Conservation (phyloP, 2,329 filamentous ascomycete genomes). For the Hymenoscyphus linearis region DNA sequence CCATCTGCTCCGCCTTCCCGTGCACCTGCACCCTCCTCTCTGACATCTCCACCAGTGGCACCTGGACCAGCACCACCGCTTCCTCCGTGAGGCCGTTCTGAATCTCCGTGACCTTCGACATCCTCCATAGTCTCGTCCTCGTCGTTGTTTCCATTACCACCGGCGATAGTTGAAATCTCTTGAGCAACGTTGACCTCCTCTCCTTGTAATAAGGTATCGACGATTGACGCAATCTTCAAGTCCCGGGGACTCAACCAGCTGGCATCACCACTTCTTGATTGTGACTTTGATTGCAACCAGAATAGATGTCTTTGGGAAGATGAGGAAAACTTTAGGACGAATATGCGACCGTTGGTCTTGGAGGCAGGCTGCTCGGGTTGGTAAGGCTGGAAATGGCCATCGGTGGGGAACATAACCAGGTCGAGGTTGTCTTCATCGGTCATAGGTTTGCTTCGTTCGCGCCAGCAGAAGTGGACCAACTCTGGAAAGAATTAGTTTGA, state of each 20-base stretch:
- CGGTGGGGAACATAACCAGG: conserved; percentile 86
- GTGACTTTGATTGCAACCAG: conserved; percentile 90
- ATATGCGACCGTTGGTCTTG: conserved; percentile 83
- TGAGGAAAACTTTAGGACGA: conserved; percentile 87
- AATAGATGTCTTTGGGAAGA: conserved; percentile 90
- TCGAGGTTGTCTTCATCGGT: conserved; percentile 72
- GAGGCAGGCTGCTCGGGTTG: conserved; percentile 61
- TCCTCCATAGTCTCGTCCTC: conserved; percentile 77
- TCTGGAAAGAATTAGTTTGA: conserved; percentile 45
- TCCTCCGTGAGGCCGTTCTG: conserved; percentile 53
- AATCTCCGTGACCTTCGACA: conserved; percentile 58
- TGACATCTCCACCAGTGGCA: conserved; percentile 85
- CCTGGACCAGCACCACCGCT: conserved; percentile 79
- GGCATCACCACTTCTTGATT: conserved; percentile 61
- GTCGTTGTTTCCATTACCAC: conserved; percentile 52
- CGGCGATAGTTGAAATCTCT: conserved; percentile 63
- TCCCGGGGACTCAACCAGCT: conserved; percentile 82
- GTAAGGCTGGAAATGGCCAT: conserved; percentile 83
- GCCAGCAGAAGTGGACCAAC: conserved; percentile 96
- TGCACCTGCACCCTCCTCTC: conserved; percentile 82
- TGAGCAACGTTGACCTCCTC: conserved; percentile 76
- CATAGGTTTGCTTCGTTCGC: conserved; percentile 65
- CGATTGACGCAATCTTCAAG: conserved; percentile 79
- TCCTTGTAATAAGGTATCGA: conserved; percentile 78
- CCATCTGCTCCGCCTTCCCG: conserved; percentile 94